A percentile compares a stretch with the other conserved stretches of the same genome.
These are phyloP conservation scores for Curvularia spicifera DNA, from an alignment of 2,329 filamentous ascomycete genomes.

Conservation along the genomic window DNA sequence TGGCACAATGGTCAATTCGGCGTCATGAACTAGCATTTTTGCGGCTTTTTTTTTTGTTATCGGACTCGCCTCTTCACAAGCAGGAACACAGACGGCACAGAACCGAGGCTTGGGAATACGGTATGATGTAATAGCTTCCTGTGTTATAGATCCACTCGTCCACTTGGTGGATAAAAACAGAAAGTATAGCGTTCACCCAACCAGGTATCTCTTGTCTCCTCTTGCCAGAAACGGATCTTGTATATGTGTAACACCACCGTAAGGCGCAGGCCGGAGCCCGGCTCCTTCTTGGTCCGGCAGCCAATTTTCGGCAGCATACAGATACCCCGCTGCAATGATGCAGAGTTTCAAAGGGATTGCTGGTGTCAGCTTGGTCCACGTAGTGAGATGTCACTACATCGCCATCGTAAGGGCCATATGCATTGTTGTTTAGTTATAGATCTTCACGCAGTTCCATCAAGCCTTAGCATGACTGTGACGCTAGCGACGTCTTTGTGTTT, in stretches of 20 bases:
- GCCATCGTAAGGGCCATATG: background rate
- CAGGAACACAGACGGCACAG: background rate
- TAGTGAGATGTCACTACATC: background rate
- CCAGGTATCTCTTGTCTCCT: background rate
- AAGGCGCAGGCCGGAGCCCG: background rate
- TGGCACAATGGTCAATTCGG: background rate
- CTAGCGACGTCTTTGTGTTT: background rate
- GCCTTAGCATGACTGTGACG: background rate
- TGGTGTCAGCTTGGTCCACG: background rate
- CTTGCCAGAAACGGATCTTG: background rate
- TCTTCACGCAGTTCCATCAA: background rate
- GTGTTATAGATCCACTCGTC: background rate
- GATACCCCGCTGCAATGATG: background rate
- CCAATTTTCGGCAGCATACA: background rate
- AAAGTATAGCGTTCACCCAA: background rate
- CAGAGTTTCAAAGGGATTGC: background rate
- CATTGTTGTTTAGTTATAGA: background rate
- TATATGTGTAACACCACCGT: background rate
- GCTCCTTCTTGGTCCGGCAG: background rate
- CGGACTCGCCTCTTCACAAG: background rate
- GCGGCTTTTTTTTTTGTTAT: background rate
- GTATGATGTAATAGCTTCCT: background rate
- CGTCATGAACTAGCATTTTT: background rate
- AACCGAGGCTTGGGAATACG: background rate
- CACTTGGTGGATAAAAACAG: background rate